These are phyloP conservation scores for Psilocybe sp. DNA, from an alignment of 768 basidiomycete genomes.

Conservation along the genomic window DNA sequence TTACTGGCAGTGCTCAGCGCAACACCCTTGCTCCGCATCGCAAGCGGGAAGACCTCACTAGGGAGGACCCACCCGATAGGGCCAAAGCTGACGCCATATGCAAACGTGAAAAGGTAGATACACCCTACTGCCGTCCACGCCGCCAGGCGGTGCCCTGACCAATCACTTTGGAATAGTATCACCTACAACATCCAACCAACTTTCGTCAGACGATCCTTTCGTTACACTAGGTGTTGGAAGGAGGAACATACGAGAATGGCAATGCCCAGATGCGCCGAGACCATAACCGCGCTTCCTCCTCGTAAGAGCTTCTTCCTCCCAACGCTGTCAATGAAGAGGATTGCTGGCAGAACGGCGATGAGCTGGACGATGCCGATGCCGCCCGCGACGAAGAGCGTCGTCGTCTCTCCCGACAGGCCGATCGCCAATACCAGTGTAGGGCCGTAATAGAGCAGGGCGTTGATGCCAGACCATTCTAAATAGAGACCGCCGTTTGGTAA, in stretches of 20 bases:
- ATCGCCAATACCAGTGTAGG: constrained; percentile 66
- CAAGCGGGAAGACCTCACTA: constrained; percentile 78
- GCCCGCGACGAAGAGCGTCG: constrained; percentile 67
- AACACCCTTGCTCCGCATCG: constrained; percentile 79
- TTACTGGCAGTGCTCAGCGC: constrained; percentile 83
- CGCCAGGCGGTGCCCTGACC: constrained; percentile 53
- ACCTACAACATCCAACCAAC: constrained; percentile 32
- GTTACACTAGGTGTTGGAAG: too few species aligned
- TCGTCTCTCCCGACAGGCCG: constrained; percentile 57
- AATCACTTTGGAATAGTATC: constrained; percentile 46
- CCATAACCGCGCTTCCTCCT: constrained; percentile 65
- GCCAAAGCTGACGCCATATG: constrained; percentile 76
- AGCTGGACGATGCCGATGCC: constrained; percentile 81
- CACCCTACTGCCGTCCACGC: constrained; percentile 74
- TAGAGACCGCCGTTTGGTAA: neutral
- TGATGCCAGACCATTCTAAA: constrained; percentile 85
- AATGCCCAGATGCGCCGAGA: constrained; percentile 60
- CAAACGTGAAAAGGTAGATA: constrained; percentile 72
- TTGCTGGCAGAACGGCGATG: constrained; percentile 71
- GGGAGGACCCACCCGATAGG: constrained; percentile 85
- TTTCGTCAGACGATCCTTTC: too few species aligned
- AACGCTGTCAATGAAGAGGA: constrained; percentile 60
- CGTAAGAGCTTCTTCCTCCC: constrained; percentile 40
- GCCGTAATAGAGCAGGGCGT: constrained; percentile 80
- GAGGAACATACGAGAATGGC: constrained; percentile 50